Base-by-base conservation (phyloP, 2,329 filamentous ascomycete genomes). In the Colletotrichum sp. region DNA sequence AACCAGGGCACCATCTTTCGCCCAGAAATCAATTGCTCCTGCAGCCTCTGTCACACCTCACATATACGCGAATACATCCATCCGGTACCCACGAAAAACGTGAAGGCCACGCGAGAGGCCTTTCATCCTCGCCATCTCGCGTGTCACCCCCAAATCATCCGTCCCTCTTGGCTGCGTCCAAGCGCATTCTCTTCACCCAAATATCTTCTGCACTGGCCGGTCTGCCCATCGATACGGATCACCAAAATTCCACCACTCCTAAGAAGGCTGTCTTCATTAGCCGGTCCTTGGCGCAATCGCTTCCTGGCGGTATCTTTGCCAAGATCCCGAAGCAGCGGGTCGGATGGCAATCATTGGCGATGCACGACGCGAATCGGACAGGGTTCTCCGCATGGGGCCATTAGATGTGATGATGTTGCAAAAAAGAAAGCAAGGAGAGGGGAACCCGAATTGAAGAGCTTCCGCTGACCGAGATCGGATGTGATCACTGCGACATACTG, bases 351-450 rank as follows among this genome's bases (percentile, higher is more conserved):
- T 73, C 73, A 75, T 34, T 44, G 24, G 70, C 44, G 34, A 60
- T 69, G 22, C 24, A 13, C 26, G 13, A 55, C 63, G 69, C 9
- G 7, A 48, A 16, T 22, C 57, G 16, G 59, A 16, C 70, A 75
- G 73, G 64, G 73, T 75, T 73, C 70, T 75, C 70, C 70, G 73
- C 70, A 73, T 60, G 70, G 48, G 34, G 28, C 59, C 57, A n/a
- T 69, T 32, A 13, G 32, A 55, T 6, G 22, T 34, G 24, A 26
- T n/a, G 12, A 64, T 52, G 69, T 64, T 32, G 32, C 36, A 9
- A n/a, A 64, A 48, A 64, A 22, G 44, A 39, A 24, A 67, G 52
- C 15, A 6, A 1, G 24, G 6, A 2, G 16, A 24, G 22, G 30
- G 28, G 34, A 36, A 28, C 30, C 55, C n/a, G 15, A 22, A 12